phyloP scores from a whole-genome alignment of 306 rosid genomes.

The Arachis stenosperma region DNA sequence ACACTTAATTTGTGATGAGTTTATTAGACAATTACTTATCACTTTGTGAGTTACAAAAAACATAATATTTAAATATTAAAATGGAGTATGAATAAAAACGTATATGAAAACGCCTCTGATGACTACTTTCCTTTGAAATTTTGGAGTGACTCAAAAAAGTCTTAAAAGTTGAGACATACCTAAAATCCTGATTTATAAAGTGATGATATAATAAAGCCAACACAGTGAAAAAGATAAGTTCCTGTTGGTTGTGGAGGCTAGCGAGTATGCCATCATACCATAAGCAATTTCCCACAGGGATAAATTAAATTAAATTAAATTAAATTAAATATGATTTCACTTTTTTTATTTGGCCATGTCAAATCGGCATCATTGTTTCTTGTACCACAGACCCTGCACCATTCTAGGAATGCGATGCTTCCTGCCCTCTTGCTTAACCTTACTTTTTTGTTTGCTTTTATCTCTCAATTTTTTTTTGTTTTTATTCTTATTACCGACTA shows the following conservation, averaged over 20 bases:
- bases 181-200: conserved; percentile 41
- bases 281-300: conserved; percentile 33
- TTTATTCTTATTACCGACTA: neutral
- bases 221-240: conserved; percentile 21
- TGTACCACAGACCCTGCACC: conserved; percentile 48
- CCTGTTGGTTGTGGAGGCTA: conserved; percentile 28
- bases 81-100: conserved; percentile 23
- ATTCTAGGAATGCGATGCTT: conserved; percentile 49
- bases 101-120: conserved; percentile 37
- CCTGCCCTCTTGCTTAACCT: neutral
- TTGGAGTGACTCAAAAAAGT: conserved; percentile 10
- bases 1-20: too few species aligned
- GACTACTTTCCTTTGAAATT: conserved; percentile 21
- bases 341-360: conserved; percentile 12
- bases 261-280: conserved; percentile 30
- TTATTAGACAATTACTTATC: too few species aligned
- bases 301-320: conserved; percentile 6
- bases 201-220: conserved; percentile 19
- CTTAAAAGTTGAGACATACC: conserved; percentile 49
- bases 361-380: conserved; percentile 52
- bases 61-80: too few species aligned
- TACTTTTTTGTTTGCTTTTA: neutral
- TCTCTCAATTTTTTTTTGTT: neutral
- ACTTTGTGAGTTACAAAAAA: too few species aligned
- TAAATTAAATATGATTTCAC: neutral